These are phyloP conservation scores for Stephanodiscus minutulus DNA, from an alignment of 108 stramenopile genomes.

Conservation along the genomic window DNA sequence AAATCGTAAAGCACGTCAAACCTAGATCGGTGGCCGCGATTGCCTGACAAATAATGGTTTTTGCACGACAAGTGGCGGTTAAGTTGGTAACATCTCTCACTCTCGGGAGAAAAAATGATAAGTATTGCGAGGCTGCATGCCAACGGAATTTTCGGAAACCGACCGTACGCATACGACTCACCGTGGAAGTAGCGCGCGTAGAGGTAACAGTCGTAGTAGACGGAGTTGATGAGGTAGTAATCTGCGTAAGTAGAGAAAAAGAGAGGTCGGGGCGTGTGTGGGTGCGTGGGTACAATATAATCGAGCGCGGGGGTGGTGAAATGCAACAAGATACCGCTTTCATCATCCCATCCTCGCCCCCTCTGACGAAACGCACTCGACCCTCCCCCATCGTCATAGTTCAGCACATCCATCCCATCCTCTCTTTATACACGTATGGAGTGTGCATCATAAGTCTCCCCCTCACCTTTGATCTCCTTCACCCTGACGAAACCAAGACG, in stretches of 20 bases:
- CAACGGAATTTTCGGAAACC: not conserved
- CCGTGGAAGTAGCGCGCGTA: conserved; percentile 85
- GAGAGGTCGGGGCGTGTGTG: conserved; percentile 6
- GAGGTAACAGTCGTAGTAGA: conserved; percentile 71
- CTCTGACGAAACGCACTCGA: no score
- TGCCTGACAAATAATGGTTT: not conserved
- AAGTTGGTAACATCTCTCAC: not conserved
- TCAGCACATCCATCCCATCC: not conserved
- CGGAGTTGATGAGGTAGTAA: conserved; percentile 76
- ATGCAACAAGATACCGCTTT: not conserved
- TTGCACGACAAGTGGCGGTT: not conserved
- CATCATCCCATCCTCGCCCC: conserved; percentile 1
- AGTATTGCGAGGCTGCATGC: not conserved
- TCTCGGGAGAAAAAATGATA: not conserved
- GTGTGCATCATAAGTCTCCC: conserved; percentile 11
- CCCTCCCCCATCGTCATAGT: no score
- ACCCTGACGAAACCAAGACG: conserved; percentile 72
- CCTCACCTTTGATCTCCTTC: conserved; percentile 58
- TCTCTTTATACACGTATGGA: conserved; percentile 55
- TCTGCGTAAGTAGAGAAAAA: conserved; percentile 28
- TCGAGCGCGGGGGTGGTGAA: not conserved
- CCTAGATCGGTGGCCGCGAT: conserved; percentile 26
- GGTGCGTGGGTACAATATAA: not conserved
- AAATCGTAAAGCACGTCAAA: conserved; percentile 10
- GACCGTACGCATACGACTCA: conserved; percentile 18